phyloP scores from a whole-genome alignment of 2,329 filamentous ascomycete species.

The Apiospora sp. region DNA sequence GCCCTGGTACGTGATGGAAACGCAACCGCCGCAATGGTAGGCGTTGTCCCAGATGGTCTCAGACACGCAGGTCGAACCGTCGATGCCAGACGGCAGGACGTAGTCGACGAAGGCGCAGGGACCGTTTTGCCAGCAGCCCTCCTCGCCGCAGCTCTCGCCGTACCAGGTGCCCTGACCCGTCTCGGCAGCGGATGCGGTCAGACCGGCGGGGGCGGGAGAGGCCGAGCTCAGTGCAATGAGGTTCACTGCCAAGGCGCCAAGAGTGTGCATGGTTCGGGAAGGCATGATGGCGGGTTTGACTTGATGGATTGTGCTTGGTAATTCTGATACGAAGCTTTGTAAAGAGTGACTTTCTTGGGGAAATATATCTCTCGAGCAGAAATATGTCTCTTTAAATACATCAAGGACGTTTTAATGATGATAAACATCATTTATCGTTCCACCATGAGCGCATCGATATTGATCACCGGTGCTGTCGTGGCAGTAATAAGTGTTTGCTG shows the following conservation, averaged over 20 bases:
- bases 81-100: slow-evolving; percentile 13
- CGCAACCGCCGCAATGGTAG: slow-evolving; percentile 25
- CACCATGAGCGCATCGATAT: background rate
- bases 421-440: background rate
- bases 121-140: slow-evolving; percentile 22
- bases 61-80: slow-evolving; percentile 23
- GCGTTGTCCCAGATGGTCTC: slow-evolving; percentile 24
- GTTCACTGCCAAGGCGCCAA: background rate
- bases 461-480: background rate
- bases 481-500: background rate
- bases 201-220: background rate
- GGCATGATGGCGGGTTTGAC: background rate
- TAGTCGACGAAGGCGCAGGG: slow-evolving; percentile 25
- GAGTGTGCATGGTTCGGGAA: background rate
- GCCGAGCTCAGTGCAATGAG: background rate
- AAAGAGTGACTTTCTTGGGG: background rate
- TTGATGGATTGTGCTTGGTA: background rate
- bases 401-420: background rate
- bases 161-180: slow-evolving; percentile 23
- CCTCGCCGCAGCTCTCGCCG: slow-evolving; percentile 24
- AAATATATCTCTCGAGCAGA: background rate
- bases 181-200: background rate
- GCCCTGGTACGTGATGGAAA: slow-evolving; percentile 22
- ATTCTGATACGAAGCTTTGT: background rate
- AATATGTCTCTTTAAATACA: background rate